phyloP scores from a whole-genome alignment of 805 yeast species.

The Candida vaughaniae region DNA sequence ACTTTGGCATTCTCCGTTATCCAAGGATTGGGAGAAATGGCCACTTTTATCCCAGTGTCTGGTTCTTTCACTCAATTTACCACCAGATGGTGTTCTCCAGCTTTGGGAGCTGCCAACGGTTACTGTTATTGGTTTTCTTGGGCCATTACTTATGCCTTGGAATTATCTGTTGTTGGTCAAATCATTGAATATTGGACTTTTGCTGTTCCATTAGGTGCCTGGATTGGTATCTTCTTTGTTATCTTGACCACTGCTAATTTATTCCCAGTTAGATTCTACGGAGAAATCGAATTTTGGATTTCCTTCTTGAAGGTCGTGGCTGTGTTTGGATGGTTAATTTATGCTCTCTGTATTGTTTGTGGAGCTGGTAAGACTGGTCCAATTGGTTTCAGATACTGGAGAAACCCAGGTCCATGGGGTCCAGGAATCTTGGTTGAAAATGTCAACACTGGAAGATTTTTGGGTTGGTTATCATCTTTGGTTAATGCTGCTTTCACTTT shows the following conservation, averaged over 20 bases:
- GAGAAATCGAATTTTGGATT: slow-evolving; percentile 76
- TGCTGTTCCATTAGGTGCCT: slow-evolving; percentile 68
- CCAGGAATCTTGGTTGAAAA: slow-evolving; percentile 55
- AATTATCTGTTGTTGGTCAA: slow-evolving; percentile 70
- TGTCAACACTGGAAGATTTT: slow-evolving; percentile 54
- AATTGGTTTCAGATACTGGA: slow-evolving; percentile 78
- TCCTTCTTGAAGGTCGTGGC: slow-evolving; percentile 67
- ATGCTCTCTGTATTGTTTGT: slow-evolving; percentile 68
- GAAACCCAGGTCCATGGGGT: slow-evolving; percentile 76
- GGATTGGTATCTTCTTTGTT: slow-evolving; percentile 69
- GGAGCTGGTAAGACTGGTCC: slow-evolving; percentile 73
- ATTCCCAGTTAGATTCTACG: slow-evolving; percentile 68
- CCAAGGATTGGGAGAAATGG: slow-evolving; percentile 79
- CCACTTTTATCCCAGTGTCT: slow-evolving; percentile 68
- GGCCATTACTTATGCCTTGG: slow-evolving; percentile 76
- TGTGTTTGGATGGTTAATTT: slow-evolving; percentile 66
- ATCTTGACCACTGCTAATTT: slow-evolving; percentile 53
- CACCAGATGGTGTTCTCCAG: slow-evolving; percentile 66
- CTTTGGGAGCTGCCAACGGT: slow-evolving; percentile 70
- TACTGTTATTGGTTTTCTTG: slow-evolving; percentile 78
- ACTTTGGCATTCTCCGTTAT: slow-evolving; percentile 63
- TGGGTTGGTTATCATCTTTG: slow-evolving; percentile 69
- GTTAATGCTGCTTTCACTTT: slow-evolving; percentile 77
- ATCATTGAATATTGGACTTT: slow-evolving; percentile 63
- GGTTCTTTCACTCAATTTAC: slow-evolving; percentile 70